A percentile compares a stretch with the other conserved stretches of the same genome.
Evolutionary conservation across 768 basidiomycete species (phyloP).

Genomic region (Chiua virens): DNA sequence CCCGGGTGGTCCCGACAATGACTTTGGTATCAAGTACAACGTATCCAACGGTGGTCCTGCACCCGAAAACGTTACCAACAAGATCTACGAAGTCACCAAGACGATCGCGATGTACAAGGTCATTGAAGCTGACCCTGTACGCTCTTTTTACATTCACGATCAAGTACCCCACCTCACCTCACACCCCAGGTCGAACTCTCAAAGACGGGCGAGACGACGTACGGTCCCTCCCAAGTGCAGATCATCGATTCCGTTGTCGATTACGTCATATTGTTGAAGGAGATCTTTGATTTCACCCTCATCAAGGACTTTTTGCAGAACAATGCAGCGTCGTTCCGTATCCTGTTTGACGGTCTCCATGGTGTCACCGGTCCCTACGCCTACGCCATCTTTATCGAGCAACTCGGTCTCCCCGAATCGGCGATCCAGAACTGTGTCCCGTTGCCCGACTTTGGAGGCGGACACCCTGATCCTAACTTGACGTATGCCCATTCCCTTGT

Average conservation of each 20-base stretch:
- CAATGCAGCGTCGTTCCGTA: conserved; percentile 68
- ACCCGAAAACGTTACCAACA: conserved; percentile 93
- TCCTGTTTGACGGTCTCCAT: conserved; percentile 94
- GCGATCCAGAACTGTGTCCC: conserved; percentile 91
- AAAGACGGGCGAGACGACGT: conserved; percentile 73
- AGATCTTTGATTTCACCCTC: conserved; percentile 91
- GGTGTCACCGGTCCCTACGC: conserved; percentile 99
- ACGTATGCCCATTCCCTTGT: conserved; percentile 96
- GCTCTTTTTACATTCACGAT: conserved; percentile 26
- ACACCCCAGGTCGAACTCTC: conserved; percentile 71
- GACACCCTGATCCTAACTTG: conserved; percentile 97
- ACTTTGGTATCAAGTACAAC: conserved; percentile 99
- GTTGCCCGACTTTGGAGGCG: conserved; percentile 94
- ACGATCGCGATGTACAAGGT: conserved; percentile 82
- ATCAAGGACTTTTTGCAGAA: conserved; percentile 85
- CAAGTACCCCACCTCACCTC: not conserved
- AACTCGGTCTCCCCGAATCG: conserved; percentile 74
- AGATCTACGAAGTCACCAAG: conserved; percentile 91
- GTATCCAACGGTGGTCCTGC: conserved; percentile 97
- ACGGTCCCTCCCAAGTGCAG: conserved; percentile 81
- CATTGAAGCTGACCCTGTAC: conserved; percentile 72
- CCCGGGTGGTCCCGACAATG: conserved; percentile 96
- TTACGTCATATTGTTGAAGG: conserved; percentile 80
- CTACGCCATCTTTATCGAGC: conserved; percentile 77
- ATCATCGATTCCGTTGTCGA: conserved; percentile 94